Base-by-base conservation (phyloP, 805 yeast genomes). In the Cyberlindnera samutprakarnensis region DNA sequence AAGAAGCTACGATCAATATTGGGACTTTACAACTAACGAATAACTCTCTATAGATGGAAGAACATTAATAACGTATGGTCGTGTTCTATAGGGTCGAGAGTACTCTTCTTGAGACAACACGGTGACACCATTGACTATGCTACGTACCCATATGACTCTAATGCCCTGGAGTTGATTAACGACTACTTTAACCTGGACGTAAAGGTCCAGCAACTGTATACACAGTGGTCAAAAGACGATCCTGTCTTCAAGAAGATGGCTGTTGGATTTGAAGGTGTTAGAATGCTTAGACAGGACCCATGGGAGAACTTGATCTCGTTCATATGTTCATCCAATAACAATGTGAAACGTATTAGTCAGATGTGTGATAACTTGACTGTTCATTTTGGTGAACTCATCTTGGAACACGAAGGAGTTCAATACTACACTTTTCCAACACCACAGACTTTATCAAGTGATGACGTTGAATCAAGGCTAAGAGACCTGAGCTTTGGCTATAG, bases 291-390 rank as follows among this genome's bases (percentile, higher is more conserved):
- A 23, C 97, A 92, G 54, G 96, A 90, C 42, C 97, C 98, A 0
- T 92, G 97, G 97, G 98, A 92, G 45, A 86, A 90, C 26, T 62
- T 87, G 27, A 61, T 90, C 14, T 82, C 92, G 2, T 92, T 90
- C 43, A 92, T 92, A 9, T 92, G 97, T 58, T 85, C 95, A 2
- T 78, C 94, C n/a, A 92, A 92, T 56, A 92, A 92, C 57, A 92
- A 92, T 49, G 92, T 92, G 33, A 86, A 90, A 49, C 66, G 98
- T 23, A 92, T 92, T 28, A 81, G 95, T 2, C 79, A 80, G 47
- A 87, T 92, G 95, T 92, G 96, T 54, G 85, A 84, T 41, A 68
- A 69, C 28, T 59, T 92, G 23, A 79, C 95, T 49, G 46, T 59
- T 1, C 66, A 79, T 36, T 88, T 72, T 52, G 97, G 97, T 6